Percentiles rank a stretch among this genome's conserved stretches.
Conservation (phyloP, 1,139 yeast species). For the Blastobotrys proliferans region DNA sequence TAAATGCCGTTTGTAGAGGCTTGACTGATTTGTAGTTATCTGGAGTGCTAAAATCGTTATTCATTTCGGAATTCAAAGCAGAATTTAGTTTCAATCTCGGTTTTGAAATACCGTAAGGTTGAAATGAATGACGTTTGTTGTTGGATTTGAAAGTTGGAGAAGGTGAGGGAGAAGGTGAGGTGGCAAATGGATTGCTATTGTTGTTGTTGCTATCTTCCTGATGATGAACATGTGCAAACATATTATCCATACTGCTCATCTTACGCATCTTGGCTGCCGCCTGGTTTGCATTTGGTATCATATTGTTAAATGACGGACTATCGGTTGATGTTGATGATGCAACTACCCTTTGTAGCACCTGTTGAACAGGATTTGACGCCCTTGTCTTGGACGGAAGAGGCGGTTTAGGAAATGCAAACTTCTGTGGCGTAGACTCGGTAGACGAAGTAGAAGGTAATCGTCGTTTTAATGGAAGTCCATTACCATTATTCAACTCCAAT, state of each 20-base stretch:
- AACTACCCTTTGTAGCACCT: conserved; percentile 6
- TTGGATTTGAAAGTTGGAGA: conserved; percentile 9
- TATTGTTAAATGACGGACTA: conserved; percentile 6
- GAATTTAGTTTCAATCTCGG: conserved; percentile 23
- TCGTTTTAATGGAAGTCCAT: conserved; percentile 9
- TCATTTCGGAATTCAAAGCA: conserved; percentile 24
- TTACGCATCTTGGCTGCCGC: conserved; percentile 15
- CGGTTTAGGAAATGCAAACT: conserved; percentile 11
- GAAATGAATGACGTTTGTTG: conserved; percentile 10
- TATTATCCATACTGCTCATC: conserved; percentile 16
- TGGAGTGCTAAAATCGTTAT: conserved; percentile 40
- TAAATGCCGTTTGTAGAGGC: conserved; percentile 82
- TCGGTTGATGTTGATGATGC: neutral
- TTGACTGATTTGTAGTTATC: conserved; percentile 61
- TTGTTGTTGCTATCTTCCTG: conserved; percentile 11
- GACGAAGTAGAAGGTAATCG: conserved; percentile 10
- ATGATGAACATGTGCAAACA: conserved; percentile 10
- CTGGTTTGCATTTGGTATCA: conserved; percentile 8
- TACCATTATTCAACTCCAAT: neutral
- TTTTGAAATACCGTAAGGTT: conserved; percentile 8
- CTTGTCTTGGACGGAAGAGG: too few species aligned
- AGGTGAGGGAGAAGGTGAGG: conserved; percentile 15
- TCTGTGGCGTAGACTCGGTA: conserved; percentile 7
- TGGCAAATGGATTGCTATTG: conserved; percentile 10
- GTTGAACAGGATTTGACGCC: conserved; percentile 11